Evolutionary conservation across 140 eudicot species (phyloP).

Genomic region (Senecio squalidus): DNA sequence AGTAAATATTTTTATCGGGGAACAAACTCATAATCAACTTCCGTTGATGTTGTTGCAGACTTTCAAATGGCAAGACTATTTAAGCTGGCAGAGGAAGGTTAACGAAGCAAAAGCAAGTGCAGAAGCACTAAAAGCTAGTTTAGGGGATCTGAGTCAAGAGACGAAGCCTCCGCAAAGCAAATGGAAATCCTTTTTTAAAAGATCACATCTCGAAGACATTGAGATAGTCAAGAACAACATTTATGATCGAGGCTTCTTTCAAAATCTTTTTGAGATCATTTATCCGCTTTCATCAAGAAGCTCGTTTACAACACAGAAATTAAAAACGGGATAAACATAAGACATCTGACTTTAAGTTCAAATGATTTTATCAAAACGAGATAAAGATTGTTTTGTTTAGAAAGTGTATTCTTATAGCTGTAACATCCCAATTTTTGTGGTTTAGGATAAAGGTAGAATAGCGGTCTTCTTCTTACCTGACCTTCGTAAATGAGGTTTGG

Average conservation of each 20-base stretch:
- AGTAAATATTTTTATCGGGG: too few relatives aligned
- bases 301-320: slow-evolving; percentile 40
- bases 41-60: slow-evolving; percentile 37
- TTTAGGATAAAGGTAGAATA: neutral
- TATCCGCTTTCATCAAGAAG: slow-evolving; percentile 72
- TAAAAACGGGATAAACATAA: slow-evolving; percentile 37
- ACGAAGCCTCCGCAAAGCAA: slow-evolving; percentile 57
- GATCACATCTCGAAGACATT: slow-evolving; percentile 58
- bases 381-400: slow-evolving; percentile 3
- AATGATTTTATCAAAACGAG: neutral
- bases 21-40: too few relatives aligned
- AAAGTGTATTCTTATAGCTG: slow-evolving; percentile 1
- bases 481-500: neutral
- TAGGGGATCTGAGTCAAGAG: slow-evolving; percentile 43
- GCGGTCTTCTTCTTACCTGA: neutral
- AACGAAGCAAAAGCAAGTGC: slow-evolving; percentile 85
- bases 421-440: neutral
- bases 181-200: slow-evolving; percentile 70
- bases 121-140: slow-evolving; percentile 72
- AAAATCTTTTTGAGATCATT: slow-evolving; percentile 55
- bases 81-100: slow-evolving; percentile 69
- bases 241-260: slow-evolving; percentile 69
- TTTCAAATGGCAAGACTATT: slow-evolving; percentile 84
- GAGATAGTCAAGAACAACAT: slow-evolving; percentile 53
- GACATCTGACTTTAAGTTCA: neutral